A percentile compares a stretch with the other conserved stretches of the same genome.
These are phyloP conservation scores for Fomitopsis pinicola DNA, from an alignment of 1,284 basidiomycete species.

Conservation along the genomic window DNA sequence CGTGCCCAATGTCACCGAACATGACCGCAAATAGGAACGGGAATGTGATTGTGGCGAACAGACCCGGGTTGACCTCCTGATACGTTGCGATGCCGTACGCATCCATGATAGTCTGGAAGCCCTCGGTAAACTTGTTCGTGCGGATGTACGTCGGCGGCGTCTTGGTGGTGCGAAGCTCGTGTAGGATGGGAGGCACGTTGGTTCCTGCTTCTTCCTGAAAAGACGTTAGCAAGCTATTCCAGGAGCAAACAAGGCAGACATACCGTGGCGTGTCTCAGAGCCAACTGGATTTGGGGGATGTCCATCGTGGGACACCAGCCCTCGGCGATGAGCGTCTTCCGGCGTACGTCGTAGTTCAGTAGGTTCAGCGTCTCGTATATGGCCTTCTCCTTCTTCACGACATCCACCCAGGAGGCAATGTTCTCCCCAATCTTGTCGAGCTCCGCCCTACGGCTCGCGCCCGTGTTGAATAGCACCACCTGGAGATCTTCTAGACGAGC, in stretches of 20 bases:
- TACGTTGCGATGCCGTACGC: slow-evolving; percentile 95
- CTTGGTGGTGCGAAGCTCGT: slow-evolving; percentile 87
- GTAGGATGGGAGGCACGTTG: slow-evolving; percentile 87
- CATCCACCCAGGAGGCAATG: slow-evolving; percentile 89
- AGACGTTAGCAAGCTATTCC: background rate
- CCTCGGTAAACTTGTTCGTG: slow-evolving; percentile 96
- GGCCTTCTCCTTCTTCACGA: slow-evolving; percentile 93
- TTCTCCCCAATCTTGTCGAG: slow-evolving; percentile 85
- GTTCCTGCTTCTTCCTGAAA: slow-evolving; percentile 89
- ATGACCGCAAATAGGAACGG: slow-evolving; percentile 99
- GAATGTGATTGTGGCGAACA: slow-evolving; percentile 93
- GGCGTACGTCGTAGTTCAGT: slow-evolving; percentile 90
- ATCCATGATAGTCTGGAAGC: slow-evolving; percentile 98
- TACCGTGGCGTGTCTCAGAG: slow-evolving; percentile 89
- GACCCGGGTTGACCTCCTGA: slow-evolving; percentile 96
- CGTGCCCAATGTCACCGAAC: slow-evolving; percentile 99
- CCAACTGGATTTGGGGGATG: slow-evolving; percentile 83
- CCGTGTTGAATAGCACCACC: slow-evolving; percentile 87
- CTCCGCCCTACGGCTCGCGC: slow-evolving; percentile 82
- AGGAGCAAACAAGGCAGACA: slow-evolving; percentile 20
- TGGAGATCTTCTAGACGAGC: slow-evolving; percentile 91
- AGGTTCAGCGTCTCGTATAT: slow-evolving; percentile 94
- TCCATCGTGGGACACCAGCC: slow-evolving; percentile 97
- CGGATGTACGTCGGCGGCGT: slow-evolving; percentile 95
- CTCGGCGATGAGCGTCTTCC: slow-evolving; percentile 96